Evolutionary conservation across 345 rosid species (phyloP).

Genomic region (Mangifera indica): DNA sequence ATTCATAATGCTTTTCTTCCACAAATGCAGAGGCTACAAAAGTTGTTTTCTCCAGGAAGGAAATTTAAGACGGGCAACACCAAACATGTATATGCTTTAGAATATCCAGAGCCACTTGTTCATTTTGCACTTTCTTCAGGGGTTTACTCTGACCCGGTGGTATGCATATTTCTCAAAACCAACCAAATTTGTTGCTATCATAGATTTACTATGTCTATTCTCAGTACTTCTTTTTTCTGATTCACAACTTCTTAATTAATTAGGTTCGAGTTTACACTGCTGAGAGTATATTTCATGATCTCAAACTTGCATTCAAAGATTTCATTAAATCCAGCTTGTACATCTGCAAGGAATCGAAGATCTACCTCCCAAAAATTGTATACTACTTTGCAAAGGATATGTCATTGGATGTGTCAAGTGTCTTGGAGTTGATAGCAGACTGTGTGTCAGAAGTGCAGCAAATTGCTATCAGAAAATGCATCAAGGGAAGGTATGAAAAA

Average conservation of each 20-base stretch:
- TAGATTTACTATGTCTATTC: not conserved
- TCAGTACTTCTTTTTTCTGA: not conserved
- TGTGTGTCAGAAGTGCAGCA: slow-evolving; percentile 51
- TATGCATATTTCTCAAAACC: slow-evolving; percentile 23
- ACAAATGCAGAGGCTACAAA: slow-evolving; percentile 69
- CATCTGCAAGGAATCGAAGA: slow-evolving; percentile 60
- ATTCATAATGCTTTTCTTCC: not conserved
- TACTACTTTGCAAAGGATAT: slow-evolving; percentile 63
- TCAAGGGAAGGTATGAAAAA: slow-evolving; percentile 49
- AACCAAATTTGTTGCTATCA: not conserved
- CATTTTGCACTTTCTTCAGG: slow-evolving; percentile 84
- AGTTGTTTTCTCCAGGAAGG: slow-evolving; percentile 72
- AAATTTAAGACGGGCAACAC: slow-evolving; percentile 48
- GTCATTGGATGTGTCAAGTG: slow-evolving; percentile 46
- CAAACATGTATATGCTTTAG: slow-evolving; percentile 66
- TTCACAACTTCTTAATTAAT: slow-evolving; percentile 1
- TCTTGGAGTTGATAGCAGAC: slow-evolving; percentile 40
- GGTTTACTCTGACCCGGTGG: slow-evolving; percentile 69
- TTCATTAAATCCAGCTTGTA: slow-evolving; percentile 53
- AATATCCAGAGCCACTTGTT: slow-evolving; percentile 78
- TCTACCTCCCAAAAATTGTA: slow-evolving; percentile 63
- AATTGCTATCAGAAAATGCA: slow-evolving; percentile 52
- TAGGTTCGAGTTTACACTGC: slow-evolving; percentile 72
- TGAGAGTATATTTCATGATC: slow-evolving; percentile 56
- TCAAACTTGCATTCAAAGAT: slow-evolving; percentile 60